Evolutionary conservation across 805 yeast genomes (phyloP).

Genomic region (Wickerhamomyces pijperi): DNA sequence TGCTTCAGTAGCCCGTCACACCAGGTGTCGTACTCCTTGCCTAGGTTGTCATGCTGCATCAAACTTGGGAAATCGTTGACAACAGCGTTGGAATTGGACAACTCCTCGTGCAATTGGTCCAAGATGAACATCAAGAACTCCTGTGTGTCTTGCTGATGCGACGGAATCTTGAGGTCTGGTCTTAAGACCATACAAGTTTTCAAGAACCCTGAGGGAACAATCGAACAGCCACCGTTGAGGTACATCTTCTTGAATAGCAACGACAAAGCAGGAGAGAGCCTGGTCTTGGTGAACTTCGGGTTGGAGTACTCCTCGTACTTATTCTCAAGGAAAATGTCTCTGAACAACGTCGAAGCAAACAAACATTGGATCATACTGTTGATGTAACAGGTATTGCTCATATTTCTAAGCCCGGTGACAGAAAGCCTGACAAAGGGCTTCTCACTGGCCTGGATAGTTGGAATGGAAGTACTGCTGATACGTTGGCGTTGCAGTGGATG

Average conservation of each 20-base stretch:
- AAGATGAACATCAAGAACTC: slow-evolving; percentile 59
- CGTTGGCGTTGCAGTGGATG: slow-evolving; percentile 7
- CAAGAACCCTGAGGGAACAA: slow-evolving; percentile 57
- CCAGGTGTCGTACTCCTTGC: slow-evolving; percentile 53
- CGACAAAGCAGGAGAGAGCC: slow-evolving; percentile 39
- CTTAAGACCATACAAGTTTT: slow-evolving; percentile 38
- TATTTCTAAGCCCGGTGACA: slow-evolving; percentile 53
- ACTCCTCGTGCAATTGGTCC: slow-evolving; percentile 61
- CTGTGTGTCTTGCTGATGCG: slow-evolving; percentile 75
- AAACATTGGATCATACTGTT: slow-evolving; percentile 65
- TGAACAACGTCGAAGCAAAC: slow-evolving; percentile 41
- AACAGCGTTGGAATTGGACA: slow-evolving; percentile 29
- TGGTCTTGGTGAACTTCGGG: slow-evolving; percentile 17
- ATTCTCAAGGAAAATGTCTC: slow-evolving; percentile 35
- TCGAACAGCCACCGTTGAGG: slow-evolving; percentile 45
- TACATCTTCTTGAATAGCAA: slow-evolving; percentile 47
- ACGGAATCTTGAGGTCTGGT: slow-evolving; percentile 60
- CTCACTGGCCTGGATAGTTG: slow-evolving; percentile 26
- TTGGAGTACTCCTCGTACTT: slow-evolving; percentile 32
- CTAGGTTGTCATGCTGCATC: slow-evolving; percentile 21
- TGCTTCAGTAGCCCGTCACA: slow-evolving; percentile 40
- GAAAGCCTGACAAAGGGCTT: slow-evolving; percentile 31
- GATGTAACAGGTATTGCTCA: slow-evolving; percentile 69
- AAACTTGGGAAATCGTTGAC: slow-evolving; percentile 27
- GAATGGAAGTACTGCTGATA: slow-evolving; percentile 16